Conservation (phyloP, 192 early-diverging fungal species). For the Spinellus fusiger region DNA sequence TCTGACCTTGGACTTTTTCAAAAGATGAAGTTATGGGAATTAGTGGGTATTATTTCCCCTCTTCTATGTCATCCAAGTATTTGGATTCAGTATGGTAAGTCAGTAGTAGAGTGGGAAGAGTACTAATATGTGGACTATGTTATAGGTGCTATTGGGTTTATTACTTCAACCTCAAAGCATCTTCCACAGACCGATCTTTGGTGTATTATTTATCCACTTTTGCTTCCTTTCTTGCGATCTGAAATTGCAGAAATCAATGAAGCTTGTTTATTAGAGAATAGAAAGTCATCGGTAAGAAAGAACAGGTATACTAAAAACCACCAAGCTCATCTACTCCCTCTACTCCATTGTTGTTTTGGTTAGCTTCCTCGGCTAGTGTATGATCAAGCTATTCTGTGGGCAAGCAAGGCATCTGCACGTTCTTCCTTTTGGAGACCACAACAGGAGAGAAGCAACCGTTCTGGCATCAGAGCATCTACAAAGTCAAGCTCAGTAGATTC, state of each 20-base stretch:
- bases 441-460: constrained; percentile 26
- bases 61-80: constrained; percentile 74
- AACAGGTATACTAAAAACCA: no score
- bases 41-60: constrained; percentile 61
- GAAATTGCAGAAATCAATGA: constrained; percentile 64
- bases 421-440: constrained; percentile 50
- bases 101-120: not conserved
- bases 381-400: constrained; percentile 53
- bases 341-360: constrained; percentile 8
- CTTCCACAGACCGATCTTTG: constrained; percentile 67
- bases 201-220: constrained; percentile 69
- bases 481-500: constrained; percentile 7
- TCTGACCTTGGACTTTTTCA: constrained; percentile 71
- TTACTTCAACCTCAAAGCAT: constrained; percentile 53
- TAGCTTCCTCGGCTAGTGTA: constrained; percentile 51
- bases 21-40: constrained; percentile 71
- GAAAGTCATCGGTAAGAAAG: constrained; percentile 57
- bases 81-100: constrained; percentile 71
- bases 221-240: constrained; percentile 60
- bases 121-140: not conserved
- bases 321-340: no score
- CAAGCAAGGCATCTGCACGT: constrained; percentile 34
- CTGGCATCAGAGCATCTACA: constrained; percentile 1
- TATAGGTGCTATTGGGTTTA: constrained; percentile 62
- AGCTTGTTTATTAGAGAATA: constrained; percentile 51